Conservation (phyloP, 768 basidiomycete species). For the Leccinum imitatum region DNA sequence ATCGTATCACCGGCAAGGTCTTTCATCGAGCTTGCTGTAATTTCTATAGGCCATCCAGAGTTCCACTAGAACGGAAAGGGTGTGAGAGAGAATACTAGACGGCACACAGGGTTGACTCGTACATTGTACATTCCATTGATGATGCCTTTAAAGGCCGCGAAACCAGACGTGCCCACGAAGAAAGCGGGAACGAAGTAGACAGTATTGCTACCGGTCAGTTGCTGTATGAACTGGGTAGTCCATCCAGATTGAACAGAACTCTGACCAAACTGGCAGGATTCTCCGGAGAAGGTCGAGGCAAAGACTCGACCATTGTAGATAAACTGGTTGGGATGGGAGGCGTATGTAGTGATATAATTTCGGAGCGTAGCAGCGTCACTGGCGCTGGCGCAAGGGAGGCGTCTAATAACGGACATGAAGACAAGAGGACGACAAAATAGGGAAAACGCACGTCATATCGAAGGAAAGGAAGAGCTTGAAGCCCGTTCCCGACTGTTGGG, state of each 20-base stretch:
- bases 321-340: conserved; percentile 59
- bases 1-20: conserved; percentile 19
- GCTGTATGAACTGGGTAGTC: conserved; percentile 51
- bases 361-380: conserved; percentile 51
- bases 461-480: conserved; percentile 79
- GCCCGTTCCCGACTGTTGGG: conserved; percentile 45
- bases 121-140: conserved; percentile 65
- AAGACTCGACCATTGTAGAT: conserved; percentile 47
- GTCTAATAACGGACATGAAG: conserved; percentile 34
- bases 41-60: conserved; percentile 70
- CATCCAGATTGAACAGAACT: conserved; percentile 51
- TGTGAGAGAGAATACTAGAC: conserved; percentile 14
- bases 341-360: conserved; percentile 52
- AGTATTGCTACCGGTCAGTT: conserved; percentile 43
- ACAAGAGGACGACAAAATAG: not conserved
- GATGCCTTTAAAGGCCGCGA: conserved; percentile 44
- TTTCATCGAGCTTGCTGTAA: conserved; percentile 35
- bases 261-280: conserved; percentile 66
- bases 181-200: conserved; percentile 70
- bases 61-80: conserved; percentile 59
- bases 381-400: conserved; percentile 50
- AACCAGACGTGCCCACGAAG: conserved; percentile 55
- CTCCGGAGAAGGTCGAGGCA: conserved; percentile 72
- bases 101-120: conserved; percentile 19
- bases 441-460: conserved; percentile 64